A percentile compares a stretch with the other conserved stretches of the same genome.
phyloP scores from a whole-genome alignment of 495 filamentous ascomycete species.

The Elaphomyces granulatus region DNA sequence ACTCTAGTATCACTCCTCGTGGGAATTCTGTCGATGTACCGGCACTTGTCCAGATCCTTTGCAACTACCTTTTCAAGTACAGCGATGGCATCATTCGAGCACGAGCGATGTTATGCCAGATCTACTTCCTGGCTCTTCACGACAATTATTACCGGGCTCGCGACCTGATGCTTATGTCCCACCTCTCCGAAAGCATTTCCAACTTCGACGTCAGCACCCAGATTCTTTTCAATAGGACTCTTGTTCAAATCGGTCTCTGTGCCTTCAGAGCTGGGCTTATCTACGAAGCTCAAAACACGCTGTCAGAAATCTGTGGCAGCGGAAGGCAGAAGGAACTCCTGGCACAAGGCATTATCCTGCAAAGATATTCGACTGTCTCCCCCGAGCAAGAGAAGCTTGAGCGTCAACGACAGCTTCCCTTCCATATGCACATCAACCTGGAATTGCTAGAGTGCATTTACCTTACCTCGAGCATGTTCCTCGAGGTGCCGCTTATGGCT shows the following conservation, averaged over 20 bases:
- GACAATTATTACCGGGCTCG: constrained; percentile 95
- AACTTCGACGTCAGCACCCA: constrained; percentile 94
- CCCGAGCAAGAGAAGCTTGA: constrained; percentile 96
- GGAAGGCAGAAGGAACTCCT: constrained; percentile 95
- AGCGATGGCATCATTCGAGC: constrained; percentile 92
- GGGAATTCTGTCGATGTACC: constrained; percentile 45
- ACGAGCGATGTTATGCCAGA: constrained; percentile 93
- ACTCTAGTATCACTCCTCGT: constrained; percentile 71
- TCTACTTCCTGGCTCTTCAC: constrained; percentile 94
- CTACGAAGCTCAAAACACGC: constrained; percentile 91
- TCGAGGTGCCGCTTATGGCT: constrained; percentile 93
- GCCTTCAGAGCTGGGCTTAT: constrained; percentile 94
- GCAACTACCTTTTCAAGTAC: constrained; percentile 86
- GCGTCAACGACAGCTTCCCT: constrained; percentile 88
- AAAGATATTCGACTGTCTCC: constrained; percentile 84
- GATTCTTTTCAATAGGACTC: constrained; percentile 95
- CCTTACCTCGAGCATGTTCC: constrained; percentile 94
- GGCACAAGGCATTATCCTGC: constrained; percentile 94
- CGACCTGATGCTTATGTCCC: constrained; percentile 99
- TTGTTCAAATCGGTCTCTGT: constrained; percentile 95
- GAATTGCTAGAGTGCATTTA: constrained; percentile 97
- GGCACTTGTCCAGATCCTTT: constrained; percentile 69
- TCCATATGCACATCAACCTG: constrained; percentile 99
- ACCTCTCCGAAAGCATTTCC: constrained; percentile 87
- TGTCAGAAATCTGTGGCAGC: constrained; percentile 95